Conservation (phyloP, 2,329 filamentous ascomycete genomes). For the Alternaria angustiovoidea region DNA sequence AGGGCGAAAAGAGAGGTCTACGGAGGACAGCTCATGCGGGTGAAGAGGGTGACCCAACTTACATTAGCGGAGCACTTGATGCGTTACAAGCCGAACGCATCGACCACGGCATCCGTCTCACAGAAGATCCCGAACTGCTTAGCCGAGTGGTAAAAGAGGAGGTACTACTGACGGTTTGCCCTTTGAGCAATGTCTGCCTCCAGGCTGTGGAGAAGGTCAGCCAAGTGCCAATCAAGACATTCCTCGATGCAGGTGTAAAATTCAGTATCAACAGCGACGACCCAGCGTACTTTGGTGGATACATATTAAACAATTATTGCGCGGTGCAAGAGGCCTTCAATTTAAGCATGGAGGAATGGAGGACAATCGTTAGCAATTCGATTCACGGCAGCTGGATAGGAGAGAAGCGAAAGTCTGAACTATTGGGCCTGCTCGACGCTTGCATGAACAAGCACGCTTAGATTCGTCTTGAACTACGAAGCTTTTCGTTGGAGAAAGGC, state of each 20-base stretch:
- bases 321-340: slow-evolving; percentile 76
- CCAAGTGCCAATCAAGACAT: slow-evolving; percentile 66
- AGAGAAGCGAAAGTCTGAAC: slow-evolving; percentile 66
- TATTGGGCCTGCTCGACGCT: slow-evolving; percentile 52
- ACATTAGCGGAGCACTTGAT: slow-evolving; percentile 71
- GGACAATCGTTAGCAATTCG: slow-evolving; percentile 65
- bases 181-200: slow-evolving; percentile 76
- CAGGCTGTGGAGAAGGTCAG: slow-evolving; percentile 56
- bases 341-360: slow-evolving; percentile 72
- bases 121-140: slow-evolving; percentile 67
- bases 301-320: slow-evolving; percentile 78
- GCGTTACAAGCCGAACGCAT: slow-evolving; percentile 70
- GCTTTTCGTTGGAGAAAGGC: not conserved
- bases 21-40: slow-evolving; percentile 77
- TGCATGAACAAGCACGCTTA: slow-evolving; percentile 23
- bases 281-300: slow-evolving; percentile 68
- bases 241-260: slow-evolving; percentile 69
- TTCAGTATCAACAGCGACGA: slow-evolving; percentile 73
- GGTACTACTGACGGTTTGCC: slow-evolving; percentile 74
- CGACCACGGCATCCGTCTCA: slow-evolving; percentile 75
- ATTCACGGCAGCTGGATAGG: slow-evolving; percentile 76
- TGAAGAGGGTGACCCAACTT: slow-evolving; percentile 74
- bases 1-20: slow-evolving; percentile 62
- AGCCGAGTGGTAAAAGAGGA: slow-evolving; percentile 64
- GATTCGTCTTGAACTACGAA: not conserved